Evolutionary conservation across 768 basidiomycete genomes (phyloP).

Genomic region (Termitomyces sp.): DNA sequence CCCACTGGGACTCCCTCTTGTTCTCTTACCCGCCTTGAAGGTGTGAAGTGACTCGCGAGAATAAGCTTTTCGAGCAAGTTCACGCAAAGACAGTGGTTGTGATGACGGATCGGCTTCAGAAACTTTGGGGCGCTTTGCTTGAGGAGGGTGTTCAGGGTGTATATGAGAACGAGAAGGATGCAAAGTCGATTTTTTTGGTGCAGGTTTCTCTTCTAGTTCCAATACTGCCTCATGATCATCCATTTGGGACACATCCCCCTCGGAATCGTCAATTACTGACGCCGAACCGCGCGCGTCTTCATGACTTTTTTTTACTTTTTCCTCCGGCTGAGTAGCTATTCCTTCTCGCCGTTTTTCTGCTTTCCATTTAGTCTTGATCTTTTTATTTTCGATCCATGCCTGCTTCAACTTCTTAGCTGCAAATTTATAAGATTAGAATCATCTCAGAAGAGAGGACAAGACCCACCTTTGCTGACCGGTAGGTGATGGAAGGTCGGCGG

Average conservation of each 20-base stretch:
- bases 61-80: constrained; percentile 60
- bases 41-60: constrained; percentile 51
- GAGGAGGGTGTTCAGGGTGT: constrained; percentile 18
- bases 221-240: constrained; percentile 7
- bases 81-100: constrained; percentile 38
- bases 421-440: constrained; percentile 5
- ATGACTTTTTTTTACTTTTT: constrained; percentile 1
- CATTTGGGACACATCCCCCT: constrained; percentile 11
- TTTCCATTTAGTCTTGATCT: constrained; percentile 77
- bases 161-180: constrained; percentile 23
- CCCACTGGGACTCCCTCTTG: constrained; percentile 19
- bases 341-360: constrained; percentile 53
- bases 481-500: constrained; percentile 71
- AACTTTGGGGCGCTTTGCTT: constrained; percentile 13
- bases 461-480: constrained; percentile 55
- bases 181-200: constrained; percentile 10
- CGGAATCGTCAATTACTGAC: constrained; percentile 13
- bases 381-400: constrained; percentile 71
- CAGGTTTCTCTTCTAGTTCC: constrained; percentile 11
- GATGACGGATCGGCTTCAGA: constrained; percentile 12
- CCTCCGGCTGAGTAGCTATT: constrained; percentile 16
- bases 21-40: constrained; percentile 42
- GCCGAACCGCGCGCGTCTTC: constrained; percentile 9
- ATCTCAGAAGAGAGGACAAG: neutral
- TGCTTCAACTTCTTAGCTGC: constrained; percentile 78